Percentiles rank a stretch among this genome's conserved stretches.
These are phyloP conservation scores for Babesia ovata DNA, from an alignment of 169 alveolate genomes.

Conservation along the genomic window DNA sequence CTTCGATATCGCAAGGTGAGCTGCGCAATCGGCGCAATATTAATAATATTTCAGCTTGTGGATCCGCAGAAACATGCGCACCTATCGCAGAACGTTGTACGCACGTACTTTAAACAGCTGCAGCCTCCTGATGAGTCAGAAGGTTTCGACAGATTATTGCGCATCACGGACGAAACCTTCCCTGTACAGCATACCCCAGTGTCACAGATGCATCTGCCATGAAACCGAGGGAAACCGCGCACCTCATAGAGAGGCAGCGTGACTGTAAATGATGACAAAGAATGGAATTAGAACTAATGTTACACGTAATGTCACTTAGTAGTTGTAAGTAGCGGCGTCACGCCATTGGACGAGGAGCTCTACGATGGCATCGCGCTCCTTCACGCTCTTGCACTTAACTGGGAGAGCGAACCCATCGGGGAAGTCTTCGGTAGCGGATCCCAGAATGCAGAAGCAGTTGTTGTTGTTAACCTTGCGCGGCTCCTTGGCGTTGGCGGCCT, in stretches of 20 bases:
- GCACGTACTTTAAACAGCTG: slow-evolving; percentile 12
- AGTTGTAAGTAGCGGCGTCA: slow-evolving; percentile 90
- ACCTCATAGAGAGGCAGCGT: neutral
- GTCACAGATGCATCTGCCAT: slow-evolving; percentile 47
- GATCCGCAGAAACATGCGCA: neutral
- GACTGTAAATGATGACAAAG: neutral
- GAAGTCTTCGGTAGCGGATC: slow-evolving; percentile 90
- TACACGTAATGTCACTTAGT: slow-evolving; percentile 12
- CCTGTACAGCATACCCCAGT: slow-evolving; percentile 44
- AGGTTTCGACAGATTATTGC: slow-evolving; percentile 30
- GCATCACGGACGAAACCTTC: slow-evolving; percentile 46
- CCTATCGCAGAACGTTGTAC: slow-evolving; percentile 3
- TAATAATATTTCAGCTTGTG: neutral
- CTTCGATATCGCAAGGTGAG: slow-evolving; percentile 43
- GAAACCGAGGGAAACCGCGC: neutral
- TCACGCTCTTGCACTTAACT: slow-evolving; percentile 81
- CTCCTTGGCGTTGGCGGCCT: slow-evolving; percentile 83
- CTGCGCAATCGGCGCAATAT: neutral
- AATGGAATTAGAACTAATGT: neutral
- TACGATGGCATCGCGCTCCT: slow-evolving; percentile 87
- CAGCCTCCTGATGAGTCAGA: slow-evolving; percentile 38
- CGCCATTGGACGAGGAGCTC: slow-evolving; percentile 89
- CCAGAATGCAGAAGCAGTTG: slow-evolving; percentile 80
- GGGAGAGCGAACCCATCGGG: slow-evolving; percentile 89
- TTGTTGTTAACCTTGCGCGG: slow-evolving; percentile 84